Conservation (phyloP, 2,329 filamentous ascomycete species). For the Colletotrichum melonis region DNA sequence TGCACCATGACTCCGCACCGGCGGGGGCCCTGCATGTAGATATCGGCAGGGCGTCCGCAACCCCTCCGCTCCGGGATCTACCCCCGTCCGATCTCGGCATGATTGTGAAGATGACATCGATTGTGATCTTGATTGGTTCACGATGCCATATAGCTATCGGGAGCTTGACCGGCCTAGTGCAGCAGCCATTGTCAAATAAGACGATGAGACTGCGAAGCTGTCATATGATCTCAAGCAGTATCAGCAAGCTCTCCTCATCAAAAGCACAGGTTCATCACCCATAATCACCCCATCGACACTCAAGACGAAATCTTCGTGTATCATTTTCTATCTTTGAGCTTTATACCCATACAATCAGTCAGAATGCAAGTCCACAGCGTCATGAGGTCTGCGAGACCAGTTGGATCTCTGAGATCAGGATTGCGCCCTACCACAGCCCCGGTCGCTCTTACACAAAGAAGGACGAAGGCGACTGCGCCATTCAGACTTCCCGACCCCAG, state of each 20-base stretch:
- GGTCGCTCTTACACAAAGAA: conserved; percentile 36
- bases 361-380: conserved; percentile 18
- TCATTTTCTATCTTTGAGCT: background rate
- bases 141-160: conserved; percentile 1
- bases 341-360: background rate
- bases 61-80: conserved; percentile 11
- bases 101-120: conserved; percentile 21
- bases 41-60: conserved; percentile 19
- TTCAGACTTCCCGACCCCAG: conserved; percentile 45
- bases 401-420: background rate
- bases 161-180: conserved; percentile 12
- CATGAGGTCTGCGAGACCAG: conserved; percentile 10
- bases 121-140: conserved; percentile 1
- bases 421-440: conserved; percentile 33
- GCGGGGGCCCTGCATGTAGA: conserved; percentile 3
- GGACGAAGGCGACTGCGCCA: conserved; percentile 42
- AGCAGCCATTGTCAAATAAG: conserved; percentile 10
- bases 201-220: background rate
- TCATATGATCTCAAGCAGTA: too few relatives aligned
- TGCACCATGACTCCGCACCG: background rate
- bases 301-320: background rate
- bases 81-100: conserved; percentile 27
- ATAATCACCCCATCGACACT: background rate
- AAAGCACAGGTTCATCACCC: background rate
- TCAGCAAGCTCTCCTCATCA: background rate